Base-by-base conservation (phyloP, 768 basidiomycete species). In the Leccinum uliginosum region DNA sequence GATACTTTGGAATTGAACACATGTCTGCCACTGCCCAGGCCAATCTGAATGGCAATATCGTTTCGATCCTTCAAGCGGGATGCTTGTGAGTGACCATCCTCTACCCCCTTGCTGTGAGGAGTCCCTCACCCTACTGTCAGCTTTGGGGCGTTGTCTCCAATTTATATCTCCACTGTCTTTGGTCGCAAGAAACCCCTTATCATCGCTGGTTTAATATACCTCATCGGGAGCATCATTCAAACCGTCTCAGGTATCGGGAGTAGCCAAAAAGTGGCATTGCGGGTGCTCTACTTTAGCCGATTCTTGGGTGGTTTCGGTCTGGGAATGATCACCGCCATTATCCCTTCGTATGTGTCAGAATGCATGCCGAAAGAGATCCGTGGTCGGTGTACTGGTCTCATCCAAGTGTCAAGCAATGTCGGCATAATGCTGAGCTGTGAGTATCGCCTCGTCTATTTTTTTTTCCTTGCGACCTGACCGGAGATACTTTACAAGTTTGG, bases 231-330 rank as follows among this genome's bases (percentile, higher is more conserved):
- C 53, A 30, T 75, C 17, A 64, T 83, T 27, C 81, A 83, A 57
- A 68, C 70, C 23, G 54, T 80, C 50, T 71, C 72, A 19, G 79
- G 80, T 1, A 56, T 80, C 1, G 76, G 78, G 15, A 75, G 67
- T 56, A 72, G 65, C 35, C 67, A 62, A 54, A 51, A 29, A 6
- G 71, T 74, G 1, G 76, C 67, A 15, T 64, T 78, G 12, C 63
- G 63, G 9, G 72, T 78, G 4, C 70, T 80, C 40, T 80, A 76
- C 59, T 77, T 77, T 61, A 72, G 78, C 50, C 76, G 83, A 8
- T 86, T 86, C 67, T 54, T 87, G 0, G 77, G 80, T 7, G 86
- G 86, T 17, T 72, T 85, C 50, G 84, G 86, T 8, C 76, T 85
- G 27, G 83, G 84, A 15, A 78, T 80, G 75, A 72, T 77, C 6